Percentiles rank a stretch among this genome's conserved stretches.
Conservation (phyloP, 805 yeast species). For the Suhomyces vadensis region DNA sequence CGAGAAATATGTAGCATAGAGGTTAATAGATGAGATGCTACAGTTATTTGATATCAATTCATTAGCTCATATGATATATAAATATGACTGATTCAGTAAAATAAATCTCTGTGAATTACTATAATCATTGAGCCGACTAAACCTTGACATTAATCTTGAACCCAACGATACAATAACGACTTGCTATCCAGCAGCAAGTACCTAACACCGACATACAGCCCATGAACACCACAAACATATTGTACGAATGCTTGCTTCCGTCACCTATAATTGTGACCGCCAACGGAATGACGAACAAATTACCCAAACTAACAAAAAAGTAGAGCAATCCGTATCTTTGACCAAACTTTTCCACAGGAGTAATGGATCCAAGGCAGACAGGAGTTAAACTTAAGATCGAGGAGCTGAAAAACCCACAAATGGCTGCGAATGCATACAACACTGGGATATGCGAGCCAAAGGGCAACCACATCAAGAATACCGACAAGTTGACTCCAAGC, state of each 20-base stretch:
- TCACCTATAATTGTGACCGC: conserved; percentile 39
- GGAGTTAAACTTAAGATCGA: conserved; percentile 67
- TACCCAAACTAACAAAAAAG: conserved; percentile 51
- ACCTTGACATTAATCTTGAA: conserved; percentile 15
- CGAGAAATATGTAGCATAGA: conserved; percentile 2
- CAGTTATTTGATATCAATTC: too few species aligned
- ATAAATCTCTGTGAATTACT: too few species aligned
- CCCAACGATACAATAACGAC: conserved; percentile 36
- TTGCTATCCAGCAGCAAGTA: conserved; percentile 27
- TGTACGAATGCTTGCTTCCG: conserved; percentile 27
- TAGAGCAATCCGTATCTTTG: conserved; percentile 68
- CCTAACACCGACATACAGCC: conserved; percentile 30
- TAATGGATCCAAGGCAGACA: conserved; percentile 65
- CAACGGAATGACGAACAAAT: conserved; percentile 38
- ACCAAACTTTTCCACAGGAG: conserved; percentile 65
- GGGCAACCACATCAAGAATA: conserved; percentile 67
- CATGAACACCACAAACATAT: conserved; percentile 35
- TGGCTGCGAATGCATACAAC: conserved; percentile 52
- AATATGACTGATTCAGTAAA: too few species aligned
- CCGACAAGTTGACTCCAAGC: conserved; percentile 45
- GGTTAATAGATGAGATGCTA: too few species aligned
- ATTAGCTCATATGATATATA: too few species aligned
- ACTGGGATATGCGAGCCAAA: conserved; percentile 48
- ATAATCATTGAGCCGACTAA: too few species aligned
- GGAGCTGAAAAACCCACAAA: conserved; percentile 62